A percentile compares a stretch with the other conserved stretches of the same genome.
Conservation (phyloP, 768 basidiomycete species). For the Mycena rebaudengoi region DNA sequence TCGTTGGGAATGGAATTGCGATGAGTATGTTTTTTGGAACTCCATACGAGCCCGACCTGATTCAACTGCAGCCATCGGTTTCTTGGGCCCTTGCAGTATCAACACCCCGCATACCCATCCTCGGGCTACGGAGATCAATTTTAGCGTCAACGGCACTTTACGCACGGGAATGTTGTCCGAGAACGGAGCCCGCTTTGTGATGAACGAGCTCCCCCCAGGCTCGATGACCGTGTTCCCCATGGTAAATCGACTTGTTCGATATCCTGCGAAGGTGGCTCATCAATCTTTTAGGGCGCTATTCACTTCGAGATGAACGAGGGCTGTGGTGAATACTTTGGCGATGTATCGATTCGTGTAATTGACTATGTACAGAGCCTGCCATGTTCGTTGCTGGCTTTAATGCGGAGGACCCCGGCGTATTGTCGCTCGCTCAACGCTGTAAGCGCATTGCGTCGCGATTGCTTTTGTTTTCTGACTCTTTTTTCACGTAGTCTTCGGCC, state of each 20-base stretch:
- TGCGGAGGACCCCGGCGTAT: conserved; percentile 20
- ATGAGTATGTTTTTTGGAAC: conserved; percentile 17
- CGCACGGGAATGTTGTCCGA: conserved; percentile 28
- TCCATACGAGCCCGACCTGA: neutral
- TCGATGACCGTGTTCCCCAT: conserved; percentile 22
- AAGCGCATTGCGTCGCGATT: neutral
- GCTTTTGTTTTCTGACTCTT: neutral
- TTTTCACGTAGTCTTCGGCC: conserved; percentile 20
- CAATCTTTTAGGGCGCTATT: conserved; percentile 21
- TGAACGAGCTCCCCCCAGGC: conserved; percentile 18
- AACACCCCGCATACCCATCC: conserved; percentile 29
- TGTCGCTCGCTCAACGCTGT: conserved; percentile 26
- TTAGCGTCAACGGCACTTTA: conserved; percentile 28
- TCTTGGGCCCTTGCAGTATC: conserved; percentile 20
- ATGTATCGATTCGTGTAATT: conserved; percentile 22
- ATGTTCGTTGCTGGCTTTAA: conserved; percentile 25
- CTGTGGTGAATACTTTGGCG: conserved; percentile 13
- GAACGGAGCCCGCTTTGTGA: conserved; percentile 28
- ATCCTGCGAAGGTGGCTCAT: too few relatives aligned
- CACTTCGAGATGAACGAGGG: conserved; percentile 27
- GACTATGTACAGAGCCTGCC: conserved; percentile 26
- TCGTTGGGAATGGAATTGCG: conserved; percentile 22
- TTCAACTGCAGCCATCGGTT: conserved; percentile 10
- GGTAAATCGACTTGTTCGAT: too few relatives aligned
- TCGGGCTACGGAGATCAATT: conserved; percentile 26